Conservation (phyloP, 2,329 filamentous ascomycete genomes). For the Trichoderma brevicompactum region DNA sequence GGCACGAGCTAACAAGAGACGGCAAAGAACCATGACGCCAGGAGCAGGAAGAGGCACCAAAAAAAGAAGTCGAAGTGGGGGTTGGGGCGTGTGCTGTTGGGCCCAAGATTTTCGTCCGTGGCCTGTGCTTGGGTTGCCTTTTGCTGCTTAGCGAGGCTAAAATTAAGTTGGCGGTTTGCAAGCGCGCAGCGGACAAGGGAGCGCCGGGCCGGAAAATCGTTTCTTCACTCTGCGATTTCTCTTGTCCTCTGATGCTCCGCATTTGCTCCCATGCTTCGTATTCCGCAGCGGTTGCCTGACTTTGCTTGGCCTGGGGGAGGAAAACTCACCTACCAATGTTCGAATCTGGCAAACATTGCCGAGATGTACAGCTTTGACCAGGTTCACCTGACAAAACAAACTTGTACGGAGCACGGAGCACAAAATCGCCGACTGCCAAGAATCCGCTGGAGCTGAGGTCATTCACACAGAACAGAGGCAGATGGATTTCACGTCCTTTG, state of each 20-base stretch:
- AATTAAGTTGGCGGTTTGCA: conserved; percentile 28
- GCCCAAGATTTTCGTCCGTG: conserved; percentile 1
- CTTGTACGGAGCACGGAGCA: not conserved
- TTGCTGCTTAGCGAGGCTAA: conserved; percentile 26
- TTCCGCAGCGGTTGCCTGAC: not conserved
- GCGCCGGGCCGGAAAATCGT: conserved; percentile 22
- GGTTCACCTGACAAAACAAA: too few species aligned
- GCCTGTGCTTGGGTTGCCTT: conserved; percentile 12
- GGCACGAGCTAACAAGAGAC: not conserved
- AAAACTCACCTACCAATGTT: not conserved
- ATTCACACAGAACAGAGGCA: too few species aligned
- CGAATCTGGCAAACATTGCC: conserved; percentile 1
- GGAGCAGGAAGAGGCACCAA: not conserved
- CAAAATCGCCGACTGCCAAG: too few species aligned
- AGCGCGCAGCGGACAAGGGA: conserved; percentile 26
- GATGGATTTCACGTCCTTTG: too few species aligned
- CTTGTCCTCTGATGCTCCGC: not conserved
- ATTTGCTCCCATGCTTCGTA: not conserved
- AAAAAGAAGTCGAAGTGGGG: conserved; percentile 6
- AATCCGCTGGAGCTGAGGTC: too few species aligned
- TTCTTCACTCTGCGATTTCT: conserved; percentile 1
- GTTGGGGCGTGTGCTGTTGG: conserved; percentile 27
- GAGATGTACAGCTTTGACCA: not conserved
- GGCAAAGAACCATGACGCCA: too few species aligned
- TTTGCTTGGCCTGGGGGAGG: not conserved